Evolutionary conservation across 352 stramenopile species (phyloP).

Genomic region (Phytopythium oedochilum): DNA sequence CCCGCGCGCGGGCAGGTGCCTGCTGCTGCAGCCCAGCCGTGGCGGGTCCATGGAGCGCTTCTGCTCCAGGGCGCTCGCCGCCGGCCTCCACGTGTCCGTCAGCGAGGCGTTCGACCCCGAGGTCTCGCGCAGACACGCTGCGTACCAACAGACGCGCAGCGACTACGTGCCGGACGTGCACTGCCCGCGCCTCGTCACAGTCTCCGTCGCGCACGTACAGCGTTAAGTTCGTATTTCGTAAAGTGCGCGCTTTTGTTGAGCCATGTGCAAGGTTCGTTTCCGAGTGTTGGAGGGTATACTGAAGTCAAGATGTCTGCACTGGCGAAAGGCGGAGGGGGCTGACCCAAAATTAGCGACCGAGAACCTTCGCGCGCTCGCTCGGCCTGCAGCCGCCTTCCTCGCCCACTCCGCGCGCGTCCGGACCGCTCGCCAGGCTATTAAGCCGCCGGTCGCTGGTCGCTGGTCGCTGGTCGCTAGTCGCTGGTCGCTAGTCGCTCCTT

Average conservation of each 20-base stretch:
- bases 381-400: neutral
- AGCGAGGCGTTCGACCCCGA: constrained; percentile 36
- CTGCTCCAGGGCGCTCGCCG: constrained; percentile 30
- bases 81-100: constrained; percentile 29
- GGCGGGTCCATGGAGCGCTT: constrained; percentile 80
- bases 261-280: neutral
- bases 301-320: neutral
- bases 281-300: neutral
- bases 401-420: neutral
- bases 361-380: neutral
- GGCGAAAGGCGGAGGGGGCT: neutral
- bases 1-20: constrained; percentile 35
- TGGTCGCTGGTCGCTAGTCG: too few species aligned
- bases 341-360: neutral
- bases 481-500: neutral
- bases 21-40: constrained; percentile 73
- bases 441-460: neutral
- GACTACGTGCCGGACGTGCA: constrained; percentile 77
- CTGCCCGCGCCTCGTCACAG: constrained; percentile 48
- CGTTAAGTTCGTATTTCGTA: neutral
- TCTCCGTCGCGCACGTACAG: constrained; percentile 10
- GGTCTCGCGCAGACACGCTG: constrained; percentile 26
- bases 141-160: constrained; percentile 21
- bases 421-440: neutral
- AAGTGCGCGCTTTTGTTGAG: constrained; percentile 4